phyloP scores from a whole-genome alignment of 2,329 filamentous ascomycete genomes.

The Xylaria sp. region DNA sequence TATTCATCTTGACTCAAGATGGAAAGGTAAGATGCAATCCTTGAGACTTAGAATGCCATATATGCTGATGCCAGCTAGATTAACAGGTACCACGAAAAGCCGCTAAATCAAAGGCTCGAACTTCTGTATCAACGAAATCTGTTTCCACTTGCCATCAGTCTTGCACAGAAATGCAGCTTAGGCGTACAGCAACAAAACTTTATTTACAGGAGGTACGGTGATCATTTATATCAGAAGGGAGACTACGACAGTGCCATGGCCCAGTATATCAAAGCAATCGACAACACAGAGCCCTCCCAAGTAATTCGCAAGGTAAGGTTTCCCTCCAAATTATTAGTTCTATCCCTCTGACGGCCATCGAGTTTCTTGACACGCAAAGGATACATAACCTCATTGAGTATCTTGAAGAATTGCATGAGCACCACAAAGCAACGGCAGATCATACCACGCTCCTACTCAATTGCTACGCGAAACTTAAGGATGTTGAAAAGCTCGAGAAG shows the following conservation, averaged over 20 bases:
- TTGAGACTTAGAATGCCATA: not conserved
- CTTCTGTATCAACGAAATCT: slow-evolving; percentile 94
- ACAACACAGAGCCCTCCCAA: slow-evolving; percentile 94
- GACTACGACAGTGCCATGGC: slow-evolving; percentile 99
- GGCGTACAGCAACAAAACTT: slow-evolving; percentile 84
- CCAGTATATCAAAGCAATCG: slow-evolving; percentile 95
- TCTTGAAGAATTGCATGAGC: slow-evolving; percentile 93
- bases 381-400: slow-evolving; percentile 99
- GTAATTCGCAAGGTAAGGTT: slow-evolving; percentile 84
- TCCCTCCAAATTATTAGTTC: not conserved
- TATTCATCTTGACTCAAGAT: slow-evolving; percentile 90
- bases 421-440: slow-evolving; percentile 90
- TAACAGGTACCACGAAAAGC: slow-evolving; percentile 89
- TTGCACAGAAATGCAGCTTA: slow-evolving; percentile 89
- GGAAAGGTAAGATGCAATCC: slow-evolving; percentile 75
- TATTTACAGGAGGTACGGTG: slow-evolving; percentile 93
- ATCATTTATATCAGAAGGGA: slow-evolving; percentile 92
- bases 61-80: slow-evolving; percentile 63
- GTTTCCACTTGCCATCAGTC: slow-evolving; percentile 88
- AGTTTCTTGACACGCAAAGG: slow-evolving; percentile 95
- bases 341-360: slow-evolving; percentile 40
- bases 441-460: slow-evolving; percentile 95
- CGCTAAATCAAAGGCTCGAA: slow-evolving; percentile 89
- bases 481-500: slow-evolving; percentile 93
- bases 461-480: slow-evolving; percentile 97